Base-by-base conservation (phyloP, 2,329 filamentous ascomycete genomes). In the Coniochaeta hoffmannii region DNA sequence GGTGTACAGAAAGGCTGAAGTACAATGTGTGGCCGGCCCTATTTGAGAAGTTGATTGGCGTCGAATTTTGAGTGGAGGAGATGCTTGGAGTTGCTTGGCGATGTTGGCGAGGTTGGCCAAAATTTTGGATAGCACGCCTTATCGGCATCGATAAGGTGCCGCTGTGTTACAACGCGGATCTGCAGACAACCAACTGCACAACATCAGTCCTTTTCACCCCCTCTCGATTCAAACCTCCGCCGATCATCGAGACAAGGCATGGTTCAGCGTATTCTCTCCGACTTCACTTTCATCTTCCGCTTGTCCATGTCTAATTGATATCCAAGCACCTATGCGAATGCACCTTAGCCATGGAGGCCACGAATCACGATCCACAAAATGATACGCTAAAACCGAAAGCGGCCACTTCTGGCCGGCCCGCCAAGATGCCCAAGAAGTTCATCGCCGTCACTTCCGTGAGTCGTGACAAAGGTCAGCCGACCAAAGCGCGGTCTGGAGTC, bases 121-220 rank as follows among this genome's bases (percentile, higher is more conserved):
- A 50, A 31, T 50, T 50, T 50, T 30, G 26, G 46, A 9, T 4
- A 15, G 14, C 8, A 4, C 14, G 15, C 15, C 46, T 50, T 50
- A 50, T 50, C n/a, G n/a, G n/a, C n/a, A n/a, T n/a, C 46, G 46
- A 50, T 50, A 50, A 50, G 46, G 19, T 44, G 19, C 38, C 38
- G 38, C 26, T 26, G 19, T 7, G 38, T 26, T 44, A 44, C 38
- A 19, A 4, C 38, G 19, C 38, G 11, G 38, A 44, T 44, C 38
- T 44, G 19, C 38, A 24, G 10, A 44, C 15, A n/a, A 19, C 35
- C 10, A 38, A 38, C 12, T 17, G 35, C n/a, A 19, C 35, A 38
- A 38, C n/a, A 8, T 15, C 8, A 3, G 7, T 38, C 5, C 10
- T 5, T 38, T 17, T 5, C 14, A 24, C 2, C 22, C 11, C 19